A percentile compares a stretch with the other conserved stretches of the same genome.
phyloP scores from a whole-genome alignment of 2,329 filamentous ascomycete species.

The Coniella lustricola region DNA sequence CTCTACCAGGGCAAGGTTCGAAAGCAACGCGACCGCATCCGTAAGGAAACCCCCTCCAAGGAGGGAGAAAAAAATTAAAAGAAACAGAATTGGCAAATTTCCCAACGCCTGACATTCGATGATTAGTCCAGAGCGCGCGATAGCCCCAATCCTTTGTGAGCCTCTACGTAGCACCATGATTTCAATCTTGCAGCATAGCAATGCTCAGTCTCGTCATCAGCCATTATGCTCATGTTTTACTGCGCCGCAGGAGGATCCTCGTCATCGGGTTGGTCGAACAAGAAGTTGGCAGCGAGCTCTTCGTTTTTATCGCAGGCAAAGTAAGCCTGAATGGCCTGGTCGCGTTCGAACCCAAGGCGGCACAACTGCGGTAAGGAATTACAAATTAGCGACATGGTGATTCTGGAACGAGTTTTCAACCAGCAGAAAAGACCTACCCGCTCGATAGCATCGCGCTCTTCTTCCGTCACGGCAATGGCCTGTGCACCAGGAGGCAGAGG shows the following conservation, averaged over 20 bases:
- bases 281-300: conserved; percentile 93
- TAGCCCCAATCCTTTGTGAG: background rate
- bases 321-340: conserved; percentile 94
- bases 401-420: background rate
- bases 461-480: conserved; percentile 85
- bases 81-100: background rate
- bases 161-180: background rate
- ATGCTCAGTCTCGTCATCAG: background rate
- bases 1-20: background rate
- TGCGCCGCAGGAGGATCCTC: conserved; percentile 48
- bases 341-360: conserved; percentile 84
- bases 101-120: conserved; percentile 3
- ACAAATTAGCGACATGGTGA: conserved; percentile 10
- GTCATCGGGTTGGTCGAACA: conserved; percentile 95
- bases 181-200: background rate
- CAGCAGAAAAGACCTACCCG: conserved; percentile 57
- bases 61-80: too few relatives aligned
- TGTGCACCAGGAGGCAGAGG: conserved; percentile 82
- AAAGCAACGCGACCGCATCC: conserved; percentile 1
- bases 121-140: background rate
- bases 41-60: background rate
- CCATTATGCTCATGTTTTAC: conserved; percentile 23
- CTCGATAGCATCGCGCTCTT: conserved; percentile 96
- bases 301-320: conserved; percentile 99
- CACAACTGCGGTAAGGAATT: conserved; percentile 58